These are phyloP conservation scores for Blastomyces emzantsi DNA, from an alignment of 2,329 filamentous ascomycete genomes.

Conservation along the genomic window DNA sequence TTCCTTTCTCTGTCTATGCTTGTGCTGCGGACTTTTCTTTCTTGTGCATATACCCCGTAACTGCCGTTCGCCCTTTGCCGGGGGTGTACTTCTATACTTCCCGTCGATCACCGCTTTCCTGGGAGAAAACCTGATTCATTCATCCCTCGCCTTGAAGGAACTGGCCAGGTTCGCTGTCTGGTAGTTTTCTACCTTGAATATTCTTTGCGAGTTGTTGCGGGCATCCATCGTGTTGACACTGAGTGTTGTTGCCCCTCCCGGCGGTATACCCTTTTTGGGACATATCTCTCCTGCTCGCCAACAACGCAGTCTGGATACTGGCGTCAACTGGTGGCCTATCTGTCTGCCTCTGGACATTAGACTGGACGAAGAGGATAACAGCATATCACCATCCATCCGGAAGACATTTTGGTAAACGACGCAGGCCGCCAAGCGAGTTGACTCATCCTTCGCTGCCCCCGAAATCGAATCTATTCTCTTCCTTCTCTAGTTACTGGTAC, in stretches of 20 bases:
- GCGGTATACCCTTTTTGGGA: neutral
- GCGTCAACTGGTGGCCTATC: neutral
- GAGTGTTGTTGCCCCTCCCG: neutral
- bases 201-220: neutral
- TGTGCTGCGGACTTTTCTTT: neutral
- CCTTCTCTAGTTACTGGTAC: neutral
- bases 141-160: neutral
- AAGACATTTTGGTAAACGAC: neutral
- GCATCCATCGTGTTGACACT: neutral
- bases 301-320: neutral
- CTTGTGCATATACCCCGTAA: neutral
- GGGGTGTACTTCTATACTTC: neutral
- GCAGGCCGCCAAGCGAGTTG: neutral
- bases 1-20: neutral
- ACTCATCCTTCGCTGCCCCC: neutral
- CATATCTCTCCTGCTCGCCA: neutral
- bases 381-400: neutral
- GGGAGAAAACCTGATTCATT: slow-evolving; percentile 3
- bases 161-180: neutral
- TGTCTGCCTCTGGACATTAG: neutral
- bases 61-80: neutral
- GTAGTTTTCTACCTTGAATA: neutral
- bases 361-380: neutral
- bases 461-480: neutral
- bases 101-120: neutral